phyloP scores from a whole-genome alignment of 2,329 filamentous ascomycete genomes.

The Fusarium denticulatum region DNA sequence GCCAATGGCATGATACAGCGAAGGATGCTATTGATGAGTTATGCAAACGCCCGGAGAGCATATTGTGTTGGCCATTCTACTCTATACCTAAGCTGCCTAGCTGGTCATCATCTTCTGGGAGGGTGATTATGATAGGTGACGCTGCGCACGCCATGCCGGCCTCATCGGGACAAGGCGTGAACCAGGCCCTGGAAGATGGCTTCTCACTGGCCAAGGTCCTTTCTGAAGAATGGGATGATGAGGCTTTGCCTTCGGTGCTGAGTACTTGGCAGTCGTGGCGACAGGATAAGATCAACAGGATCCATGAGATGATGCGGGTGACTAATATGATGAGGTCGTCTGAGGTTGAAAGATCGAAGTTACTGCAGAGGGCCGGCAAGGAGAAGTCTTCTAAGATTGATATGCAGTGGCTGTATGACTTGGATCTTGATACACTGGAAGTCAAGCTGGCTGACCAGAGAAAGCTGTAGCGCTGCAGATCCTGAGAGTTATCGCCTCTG shows the following conservation, averaged over 20 bases:
- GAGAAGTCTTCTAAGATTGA: fast-evolving
- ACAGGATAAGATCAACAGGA: background rate
- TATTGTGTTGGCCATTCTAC: background rate
- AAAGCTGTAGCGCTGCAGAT: background rate
- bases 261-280: background rate
- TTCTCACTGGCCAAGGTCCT: background rate
- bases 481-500: background rate
- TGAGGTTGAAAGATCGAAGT: background rate
- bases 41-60: background rate
- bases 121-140: fast-evolving
- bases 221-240: background rate
- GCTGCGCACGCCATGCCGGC: background rate
- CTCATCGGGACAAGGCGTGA: background rate
- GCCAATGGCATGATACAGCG: background rate
- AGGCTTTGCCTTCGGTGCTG: background rate
- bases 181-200: background rate
- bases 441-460: background rate
- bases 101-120: background rate
- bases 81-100: background rate
- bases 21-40: background rate
- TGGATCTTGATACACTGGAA: background rate
- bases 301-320: background rate
- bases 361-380: fast-evolving
- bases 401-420: background rate
- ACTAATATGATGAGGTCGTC: background rate